Conservation (phyloP, 2,329 filamentous ascomycete species). For the Ophiostoma quercus region DNA sequence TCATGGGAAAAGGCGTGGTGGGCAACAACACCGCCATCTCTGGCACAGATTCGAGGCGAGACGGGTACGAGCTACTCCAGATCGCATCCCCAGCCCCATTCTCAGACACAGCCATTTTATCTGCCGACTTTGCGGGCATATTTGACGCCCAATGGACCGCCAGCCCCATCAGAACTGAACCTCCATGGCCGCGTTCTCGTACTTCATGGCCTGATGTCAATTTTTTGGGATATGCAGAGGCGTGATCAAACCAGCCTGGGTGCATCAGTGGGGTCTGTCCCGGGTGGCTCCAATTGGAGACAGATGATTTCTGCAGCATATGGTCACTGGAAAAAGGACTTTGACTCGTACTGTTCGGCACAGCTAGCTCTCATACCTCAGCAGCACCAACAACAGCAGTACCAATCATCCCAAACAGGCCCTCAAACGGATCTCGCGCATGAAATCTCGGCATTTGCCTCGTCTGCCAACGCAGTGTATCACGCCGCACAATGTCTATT, state of each 20-base stretch:
- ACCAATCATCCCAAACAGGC: neutral
- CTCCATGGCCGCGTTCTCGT: constrained; percentile 22
- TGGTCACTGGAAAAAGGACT: constrained; percentile 23
- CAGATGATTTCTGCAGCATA: constrained; percentile 21
- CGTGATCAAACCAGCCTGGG: constrained; percentile 27
- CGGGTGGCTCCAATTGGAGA: constrained; percentile 18
- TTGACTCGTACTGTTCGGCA: constrained; percentile 22
- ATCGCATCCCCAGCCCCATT: neutral
- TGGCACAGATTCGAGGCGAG: neutral
- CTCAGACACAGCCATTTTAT: constrained; percentile 16
- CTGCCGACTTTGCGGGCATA: constrained; percentile 16
- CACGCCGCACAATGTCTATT: constrained; percentile 24
- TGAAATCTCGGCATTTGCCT: constrained; percentile 20
- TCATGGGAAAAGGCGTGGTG: constrained; percentile 21
- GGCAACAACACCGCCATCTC: neutral
- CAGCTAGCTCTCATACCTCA: neutral
- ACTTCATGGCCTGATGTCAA: constrained; percentile 26
- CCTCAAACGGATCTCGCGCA: neutral
- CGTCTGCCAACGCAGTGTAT: constrained; percentile 24
- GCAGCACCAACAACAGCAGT: constrained; percentile 10
- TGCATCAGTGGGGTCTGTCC: neutral
- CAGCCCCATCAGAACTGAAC: constrained; percentile 9
- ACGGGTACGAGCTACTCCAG: neutral
- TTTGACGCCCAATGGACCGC: constrained; percentile 8
- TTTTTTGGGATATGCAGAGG: constrained; percentile 27